Evolutionary conservation across 805 yeast species (phyloP), one percentile per base, ranked within the genome.

Genomic region (Naumovozyma castellii): DNA sequence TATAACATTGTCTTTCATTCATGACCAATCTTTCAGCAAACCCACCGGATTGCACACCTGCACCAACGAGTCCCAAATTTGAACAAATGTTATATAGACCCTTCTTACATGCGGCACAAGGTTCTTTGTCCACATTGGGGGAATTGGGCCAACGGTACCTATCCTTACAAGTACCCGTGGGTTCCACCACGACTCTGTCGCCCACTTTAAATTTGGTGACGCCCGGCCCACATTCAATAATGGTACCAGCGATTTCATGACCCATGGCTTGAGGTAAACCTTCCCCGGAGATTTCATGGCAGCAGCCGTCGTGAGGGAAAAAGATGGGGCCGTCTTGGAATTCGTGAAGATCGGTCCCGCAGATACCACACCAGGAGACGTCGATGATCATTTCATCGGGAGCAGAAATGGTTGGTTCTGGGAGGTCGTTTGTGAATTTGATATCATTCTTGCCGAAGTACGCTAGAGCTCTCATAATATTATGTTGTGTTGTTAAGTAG

Each of bases 271-370:
- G 59, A 1, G 78, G 77, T 9, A 67, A 50, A 34, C 56, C 52
- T 15, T 59, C 52, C 6, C 68, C 68, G 28, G 43, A 38, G 18
- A 73, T 54, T 30, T 59, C 61, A 40, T 71, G 64, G 2, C 48
- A 48, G 36, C 50, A 37, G 18, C 68, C 68, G 30, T 57, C 61
- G 41, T 62, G 56, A 3, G 67, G 69, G 59, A 75, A 75, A 53
- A 78, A 76, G 40, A 74, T 73, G 8, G 84, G 82, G 1, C 79
- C 80, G 19, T 71, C 75, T 19, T 61, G 47, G 47, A 65, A 76
- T 54, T 79, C 77, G 47, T 75, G 79, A 31, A 76, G 57, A 53
- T 76, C 82, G 1, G 78, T 67, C 19, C 83, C 83, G 50, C 84
- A 78, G 33, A 77, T 75, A 5, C 84, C 84, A 50, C 81, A 75